phyloP scores from a whole-genome alignment of 75 land plant genomes.

The Ceratopteris richardii region DNA sequence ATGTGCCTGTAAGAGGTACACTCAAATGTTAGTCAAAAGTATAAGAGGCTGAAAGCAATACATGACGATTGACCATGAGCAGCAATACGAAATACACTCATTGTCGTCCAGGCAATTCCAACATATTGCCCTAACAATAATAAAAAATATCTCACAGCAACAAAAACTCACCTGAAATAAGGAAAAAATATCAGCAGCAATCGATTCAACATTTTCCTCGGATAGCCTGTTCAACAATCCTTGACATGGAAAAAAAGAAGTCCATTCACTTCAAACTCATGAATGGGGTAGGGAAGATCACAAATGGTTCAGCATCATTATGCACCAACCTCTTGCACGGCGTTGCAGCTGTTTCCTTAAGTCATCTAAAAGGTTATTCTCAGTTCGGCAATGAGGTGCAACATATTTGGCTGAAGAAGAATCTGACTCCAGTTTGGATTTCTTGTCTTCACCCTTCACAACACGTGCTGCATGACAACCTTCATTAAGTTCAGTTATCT shows the following conservation, averaged over 20 bases:
- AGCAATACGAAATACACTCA: too few relatives aligned
- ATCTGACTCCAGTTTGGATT: background rate
- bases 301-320: too few relatives aligned
- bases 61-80: too few relatives aligned
- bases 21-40: too few relatives aligned
- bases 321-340: slow-evolving; percentile 55
- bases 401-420: slow-evolving; percentile 44
- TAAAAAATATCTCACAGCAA: background rate
- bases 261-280: background rate
- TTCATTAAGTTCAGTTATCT: background rate
- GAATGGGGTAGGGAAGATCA: too few relatives aligned
- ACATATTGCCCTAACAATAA: too few relatives aligned
- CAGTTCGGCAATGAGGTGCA: slow-evolving; percentile 62
- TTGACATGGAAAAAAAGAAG: slow-evolving; percentile 10
- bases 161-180: slow-evolving; percentile 41
- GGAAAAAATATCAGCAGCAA: slow-evolving; percentile 60
- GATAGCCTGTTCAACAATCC: slow-evolving; percentile 86
- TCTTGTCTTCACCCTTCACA: background rate
- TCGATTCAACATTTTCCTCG: slow-evolving; percentile 86
- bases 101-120: too few relatives aligned
- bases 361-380: slow-evolving; percentile 41
- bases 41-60: too few relatives aligned
- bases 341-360: slow-evolving; percentile 43
- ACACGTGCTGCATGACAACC: slow-evolving; percentile 3
- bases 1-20: slow-evolving; percentile 48